Conservation (phyloP, 2,329 filamentous ascomycete species). For the Xylaria arbuscula region DNA sequence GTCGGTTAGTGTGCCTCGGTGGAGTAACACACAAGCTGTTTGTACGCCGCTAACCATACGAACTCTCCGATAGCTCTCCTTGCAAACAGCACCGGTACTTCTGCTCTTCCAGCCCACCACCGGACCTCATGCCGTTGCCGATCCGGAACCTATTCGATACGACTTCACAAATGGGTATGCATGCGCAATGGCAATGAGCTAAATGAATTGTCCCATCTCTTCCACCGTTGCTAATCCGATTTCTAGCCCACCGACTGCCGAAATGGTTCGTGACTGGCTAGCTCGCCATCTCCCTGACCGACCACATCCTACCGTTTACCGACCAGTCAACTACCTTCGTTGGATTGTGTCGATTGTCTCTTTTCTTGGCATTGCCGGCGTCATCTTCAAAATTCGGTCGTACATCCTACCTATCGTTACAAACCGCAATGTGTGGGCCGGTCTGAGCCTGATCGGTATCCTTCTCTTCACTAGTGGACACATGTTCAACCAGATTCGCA, state of each 20-base stretch:
- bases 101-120: constrained; percentile 86
- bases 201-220: constrained; percentile 14
- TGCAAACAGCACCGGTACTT: constrained; percentile 93
- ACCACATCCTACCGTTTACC: constrained; percentile 79
- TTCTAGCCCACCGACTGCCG: constrained; percentile 76
- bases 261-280: constrained; percentile 83
- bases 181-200: background rate
- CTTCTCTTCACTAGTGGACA: constrained; percentile 95
- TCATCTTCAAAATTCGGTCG: constrained; percentile 76
- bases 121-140: constrained; percentile 79
- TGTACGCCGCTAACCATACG: constrained; percentile 27
- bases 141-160: constrained; percentile 77
- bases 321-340: constrained; percentile 88
- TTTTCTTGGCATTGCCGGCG: constrained; percentile 75
- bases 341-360: constrained; percentile 75
- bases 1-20: constrained; percentile 68
- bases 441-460: constrained; percentile 86
- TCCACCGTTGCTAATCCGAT: constrained; percentile 37
- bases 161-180: constrained; percentile 85
- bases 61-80: constrained; percentile 72
- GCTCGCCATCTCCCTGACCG: constrained; percentile 80
- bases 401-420: constrained; percentile 85
- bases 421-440: constrained; percentile 94
- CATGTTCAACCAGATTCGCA: constrained; percentile 99
- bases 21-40: constrained; percentile 11